Evolutionary conservation across 768 basidiomycete species (phyloP).

Genomic region (Kwoniella dendrophila): DNA sequence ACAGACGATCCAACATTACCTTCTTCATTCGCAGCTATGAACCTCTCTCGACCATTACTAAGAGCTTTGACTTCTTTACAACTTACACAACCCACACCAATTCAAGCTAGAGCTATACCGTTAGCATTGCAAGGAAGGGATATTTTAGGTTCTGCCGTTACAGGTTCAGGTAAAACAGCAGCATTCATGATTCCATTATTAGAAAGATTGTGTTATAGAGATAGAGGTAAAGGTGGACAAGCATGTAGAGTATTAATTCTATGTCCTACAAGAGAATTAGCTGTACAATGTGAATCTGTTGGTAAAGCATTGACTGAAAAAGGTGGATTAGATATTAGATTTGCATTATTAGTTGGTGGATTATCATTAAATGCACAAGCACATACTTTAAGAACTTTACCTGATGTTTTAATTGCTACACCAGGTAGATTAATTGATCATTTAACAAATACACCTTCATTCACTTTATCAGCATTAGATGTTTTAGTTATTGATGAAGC

Average conservation of each 20-base stretch:
- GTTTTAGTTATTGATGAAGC: conserved; percentile 96
- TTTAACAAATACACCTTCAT: conserved; percentile 89
- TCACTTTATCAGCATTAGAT: conserved; percentile 88
- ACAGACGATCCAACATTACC: conserved; percentile 63
- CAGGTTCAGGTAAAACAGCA: conserved; percentile 97
- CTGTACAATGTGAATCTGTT: conserved; percentile 93
- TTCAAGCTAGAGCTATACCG: conserved; percentile 91
- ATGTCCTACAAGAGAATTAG: conserved; percentile 92
- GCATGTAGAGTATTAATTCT: conserved; percentile 77
- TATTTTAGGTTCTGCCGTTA: conserved; percentile 91
- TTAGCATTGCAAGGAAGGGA: conserved; percentile 93
- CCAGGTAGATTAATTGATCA: conserved; percentile 98
- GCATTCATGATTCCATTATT: conserved; percentile 91
- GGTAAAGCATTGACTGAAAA: conserved; percentile 71
- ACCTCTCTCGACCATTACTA: conserved; percentile 88
- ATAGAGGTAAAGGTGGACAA: conserved; percentile 75
- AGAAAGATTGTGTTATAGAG: conserved; percentile 90
- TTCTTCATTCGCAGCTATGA: conserved; percentile 83
- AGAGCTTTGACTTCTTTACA: conserved; percentile 79
- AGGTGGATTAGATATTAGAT: conserved; percentile 70
- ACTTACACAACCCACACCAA: conserved; percentile 82
- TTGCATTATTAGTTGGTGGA: conserved; percentile 93
- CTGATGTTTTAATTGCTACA: conserved; percentile 93
- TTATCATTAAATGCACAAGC: conserved; percentile 93
- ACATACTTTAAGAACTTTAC: conserved; percentile 75